phyloP scores from a whole-genome alignment of 2,329 filamentous ascomycete species.

The Verticillium klebahnii region DNA sequence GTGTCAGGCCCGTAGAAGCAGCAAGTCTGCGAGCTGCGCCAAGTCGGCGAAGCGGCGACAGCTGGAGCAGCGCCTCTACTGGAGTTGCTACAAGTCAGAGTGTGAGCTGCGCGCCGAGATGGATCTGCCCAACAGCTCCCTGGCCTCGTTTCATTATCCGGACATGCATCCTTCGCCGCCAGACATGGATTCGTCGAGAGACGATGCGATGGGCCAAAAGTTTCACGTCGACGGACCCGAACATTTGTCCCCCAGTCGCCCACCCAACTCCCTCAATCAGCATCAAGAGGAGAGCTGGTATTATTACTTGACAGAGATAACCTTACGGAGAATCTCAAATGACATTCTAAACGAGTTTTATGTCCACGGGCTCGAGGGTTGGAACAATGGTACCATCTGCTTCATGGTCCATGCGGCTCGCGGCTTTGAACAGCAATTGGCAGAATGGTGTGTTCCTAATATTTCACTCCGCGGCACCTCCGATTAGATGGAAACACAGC shows the following conservation, averaged over 20 bases:
- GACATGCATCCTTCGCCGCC: constrained; percentile 21
- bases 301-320: constrained; percentile 38
- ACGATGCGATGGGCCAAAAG: not conserved
- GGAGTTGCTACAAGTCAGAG: constrained; percentile 39
- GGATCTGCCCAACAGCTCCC: constrained; percentile 27
- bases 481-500: not conserved
- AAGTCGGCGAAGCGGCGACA: constrained; percentile 14
- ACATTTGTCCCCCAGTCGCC: constrained; percentile 14
- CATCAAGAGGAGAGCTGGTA: constrained; percentile 34
- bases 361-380: constrained; percentile 13
- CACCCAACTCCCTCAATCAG: not conserved
- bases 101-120: constrained; percentile 34
- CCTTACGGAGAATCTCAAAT: constrained; percentile 34
- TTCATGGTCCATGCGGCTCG: constrained; percentile 13
- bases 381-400: constrained; percentile 8
- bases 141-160: constrained; percentile 28
- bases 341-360: constrained; percentile 28
- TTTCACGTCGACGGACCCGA: constrained; percentile 5
- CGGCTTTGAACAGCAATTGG: constrained; percentile 8
- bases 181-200: not conserved
- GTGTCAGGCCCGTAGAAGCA: constrained; percentile 11
- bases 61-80: constrained; percentile 35
- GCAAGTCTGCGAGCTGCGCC: constrained; percentile 6
- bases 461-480: not conserved
- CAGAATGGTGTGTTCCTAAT: not conserved